Evolutionary conservation across 2,329 filamentous ascomycete genomes (phyloP).

Genomic region (Knoxdaviesia capensis): DNA sequence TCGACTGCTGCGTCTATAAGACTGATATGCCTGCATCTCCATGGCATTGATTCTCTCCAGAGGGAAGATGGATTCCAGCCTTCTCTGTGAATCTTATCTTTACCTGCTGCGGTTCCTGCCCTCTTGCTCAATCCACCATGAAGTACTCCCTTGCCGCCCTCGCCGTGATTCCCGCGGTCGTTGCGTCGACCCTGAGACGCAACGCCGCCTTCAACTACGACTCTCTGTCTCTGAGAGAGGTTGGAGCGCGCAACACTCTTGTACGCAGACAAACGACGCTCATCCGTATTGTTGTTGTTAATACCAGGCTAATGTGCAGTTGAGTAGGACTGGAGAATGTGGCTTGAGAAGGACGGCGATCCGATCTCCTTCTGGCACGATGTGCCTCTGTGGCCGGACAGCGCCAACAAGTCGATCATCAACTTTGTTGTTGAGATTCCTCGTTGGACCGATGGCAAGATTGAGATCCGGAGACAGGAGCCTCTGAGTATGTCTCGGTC

Average conservation of each 20-base stretch:
- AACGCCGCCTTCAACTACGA: slow-evolving; percentile 1
- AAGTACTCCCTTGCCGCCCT: not conserved
- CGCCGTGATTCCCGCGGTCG: slow-evolving; percentile 1
- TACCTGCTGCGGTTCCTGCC: no score
- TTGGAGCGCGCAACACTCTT: slow-evolving; percentile 17
- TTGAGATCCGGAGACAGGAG: slow-evolving; percentile 18
- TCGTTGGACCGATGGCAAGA: slow-evolving; percentile 18
- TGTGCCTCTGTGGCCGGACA: slow-evolving; percentile 17
- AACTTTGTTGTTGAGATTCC: slow-evolving; percentile 21
- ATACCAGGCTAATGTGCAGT: not conserved
- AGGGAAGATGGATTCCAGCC: no score
- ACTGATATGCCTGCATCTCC: no score
- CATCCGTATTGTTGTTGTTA: not conserved
- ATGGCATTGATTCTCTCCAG: no score
- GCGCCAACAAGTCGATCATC: slow-evolving; percentile 14
- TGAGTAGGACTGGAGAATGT: slow-evolving; percentile 18
- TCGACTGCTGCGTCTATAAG: no score
- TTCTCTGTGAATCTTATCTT: no score
- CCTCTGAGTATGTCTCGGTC: slow-evolving; percentile 13
- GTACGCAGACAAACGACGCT: slow-evolving; percentile 6
- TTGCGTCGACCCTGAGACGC: not conserved
- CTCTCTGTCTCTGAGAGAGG: slow-evolving; percentile 10
- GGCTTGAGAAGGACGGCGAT: slow-evolving; percentile 17
- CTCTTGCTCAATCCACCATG: not conserved
- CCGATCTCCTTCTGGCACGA: slow-evolving; percentile 22